These are phyloP conservation scores for Circinella umbellata DNA, from an alignment of 371 early-diverging fungal genomes.

Conservation along the genomic window DNA sequence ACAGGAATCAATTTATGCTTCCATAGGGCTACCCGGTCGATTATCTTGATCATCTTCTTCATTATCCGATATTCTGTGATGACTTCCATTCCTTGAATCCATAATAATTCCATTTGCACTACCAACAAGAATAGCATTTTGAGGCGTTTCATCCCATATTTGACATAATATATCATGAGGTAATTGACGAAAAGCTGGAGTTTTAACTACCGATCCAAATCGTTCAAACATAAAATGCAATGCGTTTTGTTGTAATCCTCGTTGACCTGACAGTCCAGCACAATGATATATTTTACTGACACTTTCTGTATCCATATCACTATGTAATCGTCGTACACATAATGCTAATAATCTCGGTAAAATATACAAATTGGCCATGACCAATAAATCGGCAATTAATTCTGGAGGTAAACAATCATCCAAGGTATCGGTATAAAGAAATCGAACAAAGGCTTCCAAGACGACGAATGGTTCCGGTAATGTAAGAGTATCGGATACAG, in stretches of 20 bases:
- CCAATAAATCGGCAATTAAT: constrained; percentile 62
- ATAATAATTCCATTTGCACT: constrained; percentile 4
- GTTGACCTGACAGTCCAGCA: constrained; percentile 61
- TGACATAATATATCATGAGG: constrained; percentile 63
- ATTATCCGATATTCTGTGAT: constrained; percentile 15
- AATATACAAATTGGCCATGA: constrained; percentile 67
- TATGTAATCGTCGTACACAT: constrained; percentile 56
- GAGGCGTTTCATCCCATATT: constrained; percentile 67
- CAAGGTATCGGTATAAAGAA: constrained; percentile 66
- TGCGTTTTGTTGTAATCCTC: constrained; percentile 61
- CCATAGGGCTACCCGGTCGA: constrained; percentile 26
- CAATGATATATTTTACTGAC: constrained; percentile 63
- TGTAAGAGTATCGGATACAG: constrained; percentile 45
- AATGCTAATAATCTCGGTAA: constrained; percentile 60
- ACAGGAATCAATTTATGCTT: constrained; percentile 12
- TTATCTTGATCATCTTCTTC: constrained; percentile 18
- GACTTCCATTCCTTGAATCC: constrained; percentile 10
- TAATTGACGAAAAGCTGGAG: constrained; percentile 55
- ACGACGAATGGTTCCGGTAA: constrained; percentile 58
- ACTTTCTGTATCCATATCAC: constrained; percentile 56
- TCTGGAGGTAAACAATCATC: constrained; percentile 41
- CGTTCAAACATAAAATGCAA: constrained; percentile 66
- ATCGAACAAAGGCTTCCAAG: constrained; percentile 60
- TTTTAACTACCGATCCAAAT: constrained; percentile 69
- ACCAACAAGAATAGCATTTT: constrained; percentile 42